A percentile compares a stretch with the other conserved stretches of the same genome.
Conservation (phyloP, 352 stramenopile genomes). For the Globisporangium uncinulatum region DNA sequence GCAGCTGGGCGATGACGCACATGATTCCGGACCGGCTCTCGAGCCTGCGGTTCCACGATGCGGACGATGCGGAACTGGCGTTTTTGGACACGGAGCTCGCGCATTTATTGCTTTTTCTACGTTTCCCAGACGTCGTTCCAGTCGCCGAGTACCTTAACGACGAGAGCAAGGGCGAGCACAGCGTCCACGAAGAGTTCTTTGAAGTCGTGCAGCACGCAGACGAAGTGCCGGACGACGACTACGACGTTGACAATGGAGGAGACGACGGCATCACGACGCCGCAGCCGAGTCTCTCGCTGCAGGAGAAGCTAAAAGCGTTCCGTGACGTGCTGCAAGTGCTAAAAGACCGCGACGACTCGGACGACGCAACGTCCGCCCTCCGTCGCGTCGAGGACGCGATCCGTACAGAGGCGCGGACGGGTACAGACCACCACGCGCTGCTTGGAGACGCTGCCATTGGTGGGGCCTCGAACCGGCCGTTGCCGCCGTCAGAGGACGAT, state of each 20-base stretch:
- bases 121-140: conserved; percentile 47
- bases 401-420: conserved; percentile 28
- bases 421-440: too few relatives aligned
- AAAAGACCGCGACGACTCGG: conserved; percentile 61
- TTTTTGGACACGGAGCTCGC: conserved; percentile 58
- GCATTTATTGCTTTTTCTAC: conserved; percentile 61
- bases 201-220: conserved; percentile 63
- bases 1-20: conserved; percentile 56
- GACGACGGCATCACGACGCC: conserved; percentile 6
- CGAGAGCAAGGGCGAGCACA: conserved; percentile 58
- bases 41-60: conserved; percentile 28
- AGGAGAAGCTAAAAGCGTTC: conserved; percentile 79
- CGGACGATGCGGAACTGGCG: conserved; percentile 54
- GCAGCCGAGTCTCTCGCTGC: conserved; percentile 38
- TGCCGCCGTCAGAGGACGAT: neutral
- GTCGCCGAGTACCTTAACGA: conserved; percentile 72
- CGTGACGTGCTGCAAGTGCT: conserved; percentile 69
- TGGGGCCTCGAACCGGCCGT: too few relatives aligned
- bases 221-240: conserved; percentile 64
- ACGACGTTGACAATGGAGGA: conserved; percentile 47
- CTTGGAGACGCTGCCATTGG: too few relatives aligned
- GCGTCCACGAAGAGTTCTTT: conserved; percentile 80
- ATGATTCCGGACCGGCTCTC: conserved; percentile 42
- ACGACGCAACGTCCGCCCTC: conserved; percentile 48
- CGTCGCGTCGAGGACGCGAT: conserved; percentile 65